Evolutionary conservation across 176 grass and related monocot species (phyloP), one percentile per base, ranked within the genome.

Genomic region (Oryza meyeriana): DNA sequence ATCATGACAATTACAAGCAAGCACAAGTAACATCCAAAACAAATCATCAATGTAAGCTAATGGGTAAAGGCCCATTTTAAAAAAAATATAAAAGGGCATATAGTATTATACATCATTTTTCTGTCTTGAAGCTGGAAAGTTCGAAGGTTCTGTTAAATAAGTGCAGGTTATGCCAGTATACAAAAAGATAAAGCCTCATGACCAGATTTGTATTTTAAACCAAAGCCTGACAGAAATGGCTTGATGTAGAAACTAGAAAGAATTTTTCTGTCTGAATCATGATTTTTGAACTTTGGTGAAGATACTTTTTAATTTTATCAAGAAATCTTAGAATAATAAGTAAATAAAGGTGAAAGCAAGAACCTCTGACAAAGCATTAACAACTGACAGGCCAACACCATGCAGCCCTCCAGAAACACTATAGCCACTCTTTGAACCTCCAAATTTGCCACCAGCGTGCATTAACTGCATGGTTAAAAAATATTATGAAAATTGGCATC

Each of bases 291-390:
- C 58, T 79, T 34, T 27, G 2, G 2, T 22, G 68, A 7, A 32
- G 10, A 61, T 5, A 12, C 33, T 58, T 69, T 34, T 34, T 29
- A 47, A 70, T 77, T 74, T 83, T 25, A 39, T 39, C 0, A 13
- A 10, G 45, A 61, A n/a, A 77, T 75, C 3, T 62, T 63, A 68
- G n/a, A 33, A 57, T 81, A 55, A 71, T 41, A 52, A 59, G 9
- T 45, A 36, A 77, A 27, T 69, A 75, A 64, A 57, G 72, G 68
- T 71, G 32, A 83, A 87, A 87, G 81, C 62, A 81, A 69, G 75
- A 85, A 94, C 96, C 96, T 99, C 93, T 74, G 96, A 99, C 66
- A 99, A 93, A 85, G 96, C 96, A 90, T 99, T 99, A 76, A 99
- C 96, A 82, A 99, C 96, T 79, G 93, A 95, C 40, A 99, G 79